Conservation (phyloP, 345 rosid genomes). For the Moricandia moricandioides region DNA sequence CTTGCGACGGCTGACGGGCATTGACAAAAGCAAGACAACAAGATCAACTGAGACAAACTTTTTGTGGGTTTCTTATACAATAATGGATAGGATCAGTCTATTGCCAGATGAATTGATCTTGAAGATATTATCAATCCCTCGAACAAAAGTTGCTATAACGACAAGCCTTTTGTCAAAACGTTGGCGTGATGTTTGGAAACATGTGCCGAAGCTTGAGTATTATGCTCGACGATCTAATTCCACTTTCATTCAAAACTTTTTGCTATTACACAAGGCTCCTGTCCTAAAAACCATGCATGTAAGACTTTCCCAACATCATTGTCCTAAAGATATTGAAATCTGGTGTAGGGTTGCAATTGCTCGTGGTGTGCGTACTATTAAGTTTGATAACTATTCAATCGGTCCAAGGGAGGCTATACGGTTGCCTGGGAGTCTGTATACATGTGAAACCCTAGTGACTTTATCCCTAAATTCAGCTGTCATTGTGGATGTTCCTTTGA, state of each 20-base stretch:
- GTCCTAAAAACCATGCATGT: background rate
- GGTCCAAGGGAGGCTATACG: background rate
- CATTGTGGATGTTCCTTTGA: background rate
- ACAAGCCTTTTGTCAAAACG: conserved; percentile 25
- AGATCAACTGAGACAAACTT: background rate
- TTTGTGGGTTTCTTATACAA: background rate
- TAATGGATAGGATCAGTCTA: conserved; percentile 8
- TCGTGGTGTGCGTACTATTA: background rate
- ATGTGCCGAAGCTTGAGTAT: background rate
- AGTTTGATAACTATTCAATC: background rate
- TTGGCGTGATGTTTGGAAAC: conserved; percentile 13
- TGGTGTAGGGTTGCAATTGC: background rate
- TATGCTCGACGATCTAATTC: background rate
- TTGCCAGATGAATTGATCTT: conserved; percentile 15
- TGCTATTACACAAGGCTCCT: conserved; percentile 1
- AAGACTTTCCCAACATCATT: background rate
- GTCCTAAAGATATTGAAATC: background rate
- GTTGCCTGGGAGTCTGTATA: conserved; percentile 9
- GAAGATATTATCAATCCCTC: background rate
- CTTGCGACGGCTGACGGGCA: background rate
- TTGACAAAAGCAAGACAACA: background rate
- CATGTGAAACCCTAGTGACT: background rate
- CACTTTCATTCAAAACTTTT: background rate
- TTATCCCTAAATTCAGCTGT: background rate
- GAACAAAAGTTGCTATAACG: conserved; percentile 1